Conservation (phyloP, 192 early-diverging fungal species). For the Coemansia sp. region DNA sequence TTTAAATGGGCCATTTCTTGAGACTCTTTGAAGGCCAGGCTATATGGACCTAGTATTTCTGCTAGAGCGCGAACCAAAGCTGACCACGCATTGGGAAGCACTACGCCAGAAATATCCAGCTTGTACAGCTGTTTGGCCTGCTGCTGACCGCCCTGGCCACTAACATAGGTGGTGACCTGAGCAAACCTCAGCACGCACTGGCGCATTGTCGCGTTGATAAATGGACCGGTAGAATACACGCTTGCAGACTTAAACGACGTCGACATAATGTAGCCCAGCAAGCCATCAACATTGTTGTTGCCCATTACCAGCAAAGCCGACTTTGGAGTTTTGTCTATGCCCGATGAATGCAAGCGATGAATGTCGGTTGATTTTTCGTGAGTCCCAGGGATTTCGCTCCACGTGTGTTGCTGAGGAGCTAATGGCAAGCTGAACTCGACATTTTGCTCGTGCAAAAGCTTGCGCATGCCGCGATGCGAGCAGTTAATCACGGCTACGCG, state of each 20-base stretch:
- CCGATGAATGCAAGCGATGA: conserved; percentile 17
- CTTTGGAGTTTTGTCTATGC: conserved; percentile 37
- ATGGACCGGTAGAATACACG: conserved; percentile 20
- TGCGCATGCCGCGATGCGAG: conserved; percentile 36
- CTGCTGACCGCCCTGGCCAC: neutral
- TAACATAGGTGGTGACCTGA: conserved; percentile 20
- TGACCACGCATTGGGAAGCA: conserved; percentile 39
- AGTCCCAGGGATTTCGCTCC: conserved; percentile 23
- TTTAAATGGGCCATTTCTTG: conserved; percentile 34
- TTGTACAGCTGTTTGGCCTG: conserved; percentile 17
- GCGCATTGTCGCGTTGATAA: conserved; percentile 41
- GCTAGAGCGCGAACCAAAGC: conserved; percentile 18
- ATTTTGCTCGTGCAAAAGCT: conserved; percentile 10
- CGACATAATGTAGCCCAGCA: conserved; percentile 21
- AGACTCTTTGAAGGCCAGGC: conserved; percentile 26
- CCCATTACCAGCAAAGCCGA: conserved; percentile 38
- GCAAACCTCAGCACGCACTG: conserved; percentile 22
- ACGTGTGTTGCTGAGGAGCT: conserved; percentile 31
- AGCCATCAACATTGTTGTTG: conserved; percentile 13
- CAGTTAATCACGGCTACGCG: conserved; percentile 38
- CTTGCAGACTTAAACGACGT: conserved; percentile 13
- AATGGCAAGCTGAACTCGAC: conserved; percentile 40
- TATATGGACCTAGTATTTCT: conserved; percentile 10
- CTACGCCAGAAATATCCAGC: conserved; percentile 28
- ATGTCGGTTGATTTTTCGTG: neutral